Evolutionary conservation across 306 rosid genomes (phyloP).

Genomic region (Fragaria iinumae): DNA sequence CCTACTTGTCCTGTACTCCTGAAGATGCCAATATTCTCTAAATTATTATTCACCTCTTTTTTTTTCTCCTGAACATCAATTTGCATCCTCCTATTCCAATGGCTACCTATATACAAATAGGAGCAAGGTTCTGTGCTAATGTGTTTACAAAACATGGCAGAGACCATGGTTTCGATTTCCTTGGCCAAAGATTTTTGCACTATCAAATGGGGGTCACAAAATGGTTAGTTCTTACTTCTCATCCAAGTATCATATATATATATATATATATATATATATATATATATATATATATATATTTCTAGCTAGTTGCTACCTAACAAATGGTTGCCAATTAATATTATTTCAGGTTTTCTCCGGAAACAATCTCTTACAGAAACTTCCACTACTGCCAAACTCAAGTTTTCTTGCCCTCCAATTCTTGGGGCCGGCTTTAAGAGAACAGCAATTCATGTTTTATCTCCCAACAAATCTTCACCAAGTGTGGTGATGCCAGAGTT

Average conservation of each 20-base stretch:
- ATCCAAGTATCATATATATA: background rate
- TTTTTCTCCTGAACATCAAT: conserved; percentile 7
- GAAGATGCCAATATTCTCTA: conserved; percentile 26
- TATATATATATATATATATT: no score
- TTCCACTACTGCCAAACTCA: conserved; percentile 11
- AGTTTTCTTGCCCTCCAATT: conserved; percentile 7
- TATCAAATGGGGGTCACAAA: background rate
- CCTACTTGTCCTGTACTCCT: conserved; percentile 33
- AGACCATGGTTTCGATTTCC: conserved; percentile 1
- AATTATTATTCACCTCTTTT: background rate
- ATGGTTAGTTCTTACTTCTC: conserved; percentile 15
- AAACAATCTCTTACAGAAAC: background rate
- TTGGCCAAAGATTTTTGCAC: background rate
- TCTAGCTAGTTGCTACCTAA: background rate
- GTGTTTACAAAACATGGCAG: conserved; percentile 17
- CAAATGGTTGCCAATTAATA: background rate
- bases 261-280: no score
- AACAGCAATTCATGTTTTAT: conserved; percentile 22
- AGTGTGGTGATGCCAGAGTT: conserved; percentile 22
- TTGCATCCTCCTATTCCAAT: background rate
- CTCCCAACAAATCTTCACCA: conserved; percentile 35
- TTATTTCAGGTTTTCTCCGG: conserved; percentile 20
- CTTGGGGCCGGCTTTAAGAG: conserved; percentile 21
- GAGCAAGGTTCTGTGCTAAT: background rate
- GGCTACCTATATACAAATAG: conserved; percentile 5